phyloP scores from a whole-genome alignment of 139 green algal genomes.

The Dunaliella primolecta region DNA sequence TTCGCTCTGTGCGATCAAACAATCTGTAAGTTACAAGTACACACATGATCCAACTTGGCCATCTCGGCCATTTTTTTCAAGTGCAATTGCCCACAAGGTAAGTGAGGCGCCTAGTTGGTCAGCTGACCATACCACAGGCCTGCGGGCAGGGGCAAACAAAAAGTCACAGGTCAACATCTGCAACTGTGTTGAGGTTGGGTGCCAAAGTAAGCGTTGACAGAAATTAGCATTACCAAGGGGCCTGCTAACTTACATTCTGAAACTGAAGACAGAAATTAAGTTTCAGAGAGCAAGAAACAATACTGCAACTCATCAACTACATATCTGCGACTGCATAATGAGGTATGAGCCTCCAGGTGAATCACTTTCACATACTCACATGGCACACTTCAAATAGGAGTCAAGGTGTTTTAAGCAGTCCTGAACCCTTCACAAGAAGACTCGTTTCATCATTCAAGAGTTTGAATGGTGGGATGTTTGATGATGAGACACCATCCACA shows the following conservation, averaged over 20 bases:
- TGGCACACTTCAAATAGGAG: too few species aligned
- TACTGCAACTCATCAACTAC: not conserved
- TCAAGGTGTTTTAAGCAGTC: too few species aligned
- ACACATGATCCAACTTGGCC: not conserved
- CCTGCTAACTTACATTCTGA: not conserved
- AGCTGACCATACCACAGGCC: conserved; percentile 39
- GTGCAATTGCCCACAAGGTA: not conserved
- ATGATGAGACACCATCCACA: too few species aligned
- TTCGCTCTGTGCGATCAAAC: not conserved
- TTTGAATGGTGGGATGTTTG: too few species aligned
- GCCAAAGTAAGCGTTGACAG: not conserved
- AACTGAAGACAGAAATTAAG: not conserved
- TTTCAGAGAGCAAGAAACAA: not conserved
- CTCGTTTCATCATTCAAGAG: too few species aligned
- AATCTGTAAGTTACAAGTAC: not conserved
- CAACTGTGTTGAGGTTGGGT: not conserved
- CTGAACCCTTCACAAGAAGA: too few species aligned
- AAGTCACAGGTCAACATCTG: not conserved
- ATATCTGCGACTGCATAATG: not conserved
- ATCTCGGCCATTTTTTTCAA: not conserved
- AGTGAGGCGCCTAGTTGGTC: conserved; percentile 9
- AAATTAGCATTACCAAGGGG: not conserved
- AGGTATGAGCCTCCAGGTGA: too few species aligned
- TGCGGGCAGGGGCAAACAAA: not conserved
- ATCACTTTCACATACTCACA: too few species aligned